Conservation (phyloP, 805 yeast genomes). For the Pichia thaimueangensis region DNA sequence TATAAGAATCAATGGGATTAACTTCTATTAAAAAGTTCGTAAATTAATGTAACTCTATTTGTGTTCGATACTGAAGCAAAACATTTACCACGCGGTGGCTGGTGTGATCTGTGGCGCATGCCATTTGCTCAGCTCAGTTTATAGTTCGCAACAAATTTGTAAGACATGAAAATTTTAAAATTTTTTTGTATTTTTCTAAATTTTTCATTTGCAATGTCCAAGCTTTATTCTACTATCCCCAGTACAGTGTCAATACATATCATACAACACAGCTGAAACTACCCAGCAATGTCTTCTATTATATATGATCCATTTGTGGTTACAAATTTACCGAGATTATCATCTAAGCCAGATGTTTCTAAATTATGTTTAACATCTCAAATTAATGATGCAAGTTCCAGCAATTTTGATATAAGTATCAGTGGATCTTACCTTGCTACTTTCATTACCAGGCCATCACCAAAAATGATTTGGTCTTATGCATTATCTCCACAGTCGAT, state of each 20-base stretch:
- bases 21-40: no score
- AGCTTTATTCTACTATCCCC: background rate
- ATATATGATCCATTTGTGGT: conserved; percentile 29
- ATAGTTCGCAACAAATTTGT: no score
- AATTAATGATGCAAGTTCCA: conserved; percentile 25
- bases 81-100: no score
- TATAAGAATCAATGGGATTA: conserved; percentile 16
- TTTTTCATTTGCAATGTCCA: no score
- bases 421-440: conserved; percentile 48
- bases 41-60: no score
- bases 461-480: conserved; percentile 50
- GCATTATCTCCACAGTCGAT: conserved; percentile 43
- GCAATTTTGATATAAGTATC: conserved; percentile 43
- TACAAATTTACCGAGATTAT: conserved; percentile 28
- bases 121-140: no score
- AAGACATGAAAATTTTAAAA: no score
- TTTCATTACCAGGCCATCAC: conserved; percentile 48
- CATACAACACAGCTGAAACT: no score
- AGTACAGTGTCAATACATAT: background rate
- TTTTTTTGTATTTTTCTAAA: no score
- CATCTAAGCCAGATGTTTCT: conserved; percentile 19
- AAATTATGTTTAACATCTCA: conserved; percentile 24
- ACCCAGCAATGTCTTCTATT: conserved; percentile 20
- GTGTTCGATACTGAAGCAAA: no score
- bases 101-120: no score